Evolutionary conservation across 305 asterid genomes (phyloP), one percentile per base, ranked within the genome.

Genomic region (Euphrasia arctica): DNA sequence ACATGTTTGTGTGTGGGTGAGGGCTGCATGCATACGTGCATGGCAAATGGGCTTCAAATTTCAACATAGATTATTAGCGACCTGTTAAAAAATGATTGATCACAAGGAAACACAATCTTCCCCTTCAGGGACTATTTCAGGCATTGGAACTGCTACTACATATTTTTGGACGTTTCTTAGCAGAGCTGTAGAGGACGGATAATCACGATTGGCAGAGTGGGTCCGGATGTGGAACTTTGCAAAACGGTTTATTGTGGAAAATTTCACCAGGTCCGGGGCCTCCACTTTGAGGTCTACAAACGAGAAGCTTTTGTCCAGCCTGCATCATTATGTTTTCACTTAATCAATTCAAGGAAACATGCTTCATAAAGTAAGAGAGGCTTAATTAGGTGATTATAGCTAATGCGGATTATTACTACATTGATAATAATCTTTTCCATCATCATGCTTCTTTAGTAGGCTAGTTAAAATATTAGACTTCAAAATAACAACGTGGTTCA

Each of bases 221-320:
- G 76, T 72, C 74, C 68, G 78, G 62, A 74, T 65, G 65, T 86
- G 90, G 65, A 69, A 80, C 78, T 65, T 86, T 9, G 85, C 88
- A 29, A 86, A 78, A 56, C 90, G 78, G 55, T 80, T 83, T 67
- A 81, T 71, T 48, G 72, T 76, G 4, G 90, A 76, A 39, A 81
- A 67, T 60, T 74, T 83, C 65, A 82, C 90, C 77, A 83, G 43
- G n/a, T 86, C 90, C 36, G 74, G 85, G 41, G 68, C 58, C 52
- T 77, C 83, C 76, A 75, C 72, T 63, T 74, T 81, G 66, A 82
- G 28, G 63, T 83, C 86, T 45, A 62, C 68, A 60, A 71, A 25
- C n/a, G 85, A 81, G 58, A 67, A 14, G 65, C 69, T 68, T 61
- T 77, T 74, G 28, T 83, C 85, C 83, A 83, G 65, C 75, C 94